A percentile compares a stretch with the other conserved stretches of the same genome.
phyloP scores from a whole-genome alignment of 805 yeast species.

The Candida dendrica region DNA sequence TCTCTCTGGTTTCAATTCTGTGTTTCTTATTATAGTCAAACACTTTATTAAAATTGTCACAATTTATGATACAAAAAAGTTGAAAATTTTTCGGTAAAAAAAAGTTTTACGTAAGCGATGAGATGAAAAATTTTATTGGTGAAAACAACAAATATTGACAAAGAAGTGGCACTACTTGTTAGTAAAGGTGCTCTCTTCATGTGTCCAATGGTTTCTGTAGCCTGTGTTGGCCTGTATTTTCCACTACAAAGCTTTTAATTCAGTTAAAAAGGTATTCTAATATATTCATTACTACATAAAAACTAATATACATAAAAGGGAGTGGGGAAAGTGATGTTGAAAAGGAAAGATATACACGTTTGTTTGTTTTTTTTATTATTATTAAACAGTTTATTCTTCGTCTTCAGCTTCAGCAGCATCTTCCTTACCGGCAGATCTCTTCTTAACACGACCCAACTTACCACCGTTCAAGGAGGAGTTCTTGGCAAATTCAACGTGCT shows the following conservation, averaged over 20 bases:
- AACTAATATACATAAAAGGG: conserved; percentile 2
- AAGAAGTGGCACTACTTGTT: no score
- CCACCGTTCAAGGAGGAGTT: conserved; percentile 99
- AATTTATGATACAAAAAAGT: background rate
- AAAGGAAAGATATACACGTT: conserved; percentile 9
- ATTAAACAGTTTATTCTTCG: conserved; percentile 40
- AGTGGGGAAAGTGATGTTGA: background rate
- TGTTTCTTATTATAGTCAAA: no score
- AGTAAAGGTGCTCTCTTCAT: no score
- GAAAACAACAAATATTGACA: no score
- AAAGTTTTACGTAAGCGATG: background rate
- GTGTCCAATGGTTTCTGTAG: no score
- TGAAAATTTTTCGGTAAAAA: background rate
- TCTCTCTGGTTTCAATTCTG: no score
- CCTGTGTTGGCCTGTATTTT: no score
- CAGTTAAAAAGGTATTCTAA: no score
- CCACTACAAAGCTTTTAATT: no score
- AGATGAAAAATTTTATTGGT: background rate
- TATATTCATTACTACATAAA: background rate
- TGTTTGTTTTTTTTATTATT: no score
- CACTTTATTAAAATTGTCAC: background rate
- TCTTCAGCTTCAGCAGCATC: conserved; percentile 73
- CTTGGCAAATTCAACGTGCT: conserved; percentile 99
- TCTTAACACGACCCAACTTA: conserved; percentile 99
- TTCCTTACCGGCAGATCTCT: conserved; percentile 51